phyloP scores from a whole-genome alignment of 116 monocot genomes.

The Trichopus zeylanicus region DNA sequence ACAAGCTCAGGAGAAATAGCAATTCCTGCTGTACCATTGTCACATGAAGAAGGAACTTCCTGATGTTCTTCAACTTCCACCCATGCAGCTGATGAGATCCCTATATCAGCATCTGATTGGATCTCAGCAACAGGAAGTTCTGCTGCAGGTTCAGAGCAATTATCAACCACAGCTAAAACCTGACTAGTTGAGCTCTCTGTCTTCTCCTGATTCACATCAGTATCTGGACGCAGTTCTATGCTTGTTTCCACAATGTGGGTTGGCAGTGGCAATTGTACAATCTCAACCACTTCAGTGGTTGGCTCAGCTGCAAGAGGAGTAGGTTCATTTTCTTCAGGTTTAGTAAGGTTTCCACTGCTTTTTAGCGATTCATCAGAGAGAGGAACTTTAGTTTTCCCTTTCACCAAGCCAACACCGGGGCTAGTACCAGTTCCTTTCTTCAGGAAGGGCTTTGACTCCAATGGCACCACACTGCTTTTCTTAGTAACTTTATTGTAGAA shows the following conservation, averaged over 20 bases:
- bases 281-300: slow-evolving; percentile 20
- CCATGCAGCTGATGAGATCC: slow-evolving; percentile 92
- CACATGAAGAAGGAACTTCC: slow-evolving; percentile 26
- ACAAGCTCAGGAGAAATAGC: slow-evolving; percentile 24
- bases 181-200: slow-evolving; percentile 21
- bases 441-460: slow-evolving; percentile 79
- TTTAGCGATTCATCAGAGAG: slow-evolving; percentile 44
- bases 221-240: slow-evolving; percentile 20
- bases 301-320: slow-evolving; percentile 14
- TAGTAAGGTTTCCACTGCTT: slow-evolving; percentile 28
- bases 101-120: slow-evolving; percentile 45
- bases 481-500: slow-evolving; percentile 75
- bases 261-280: slow-evolving; percentile 8
- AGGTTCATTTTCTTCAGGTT: slow-evolving; percentile 35
- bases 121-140: slow-evolving; percentile 36
- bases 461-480: slow-evolving; percentile 85
- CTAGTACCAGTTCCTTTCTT: slow-evolving; percentile 55
- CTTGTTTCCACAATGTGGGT: slow-evolving; percentile 22
- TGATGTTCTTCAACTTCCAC: slow-evolving; percentile 59
- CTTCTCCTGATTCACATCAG: slow-evolving; percentile 23
- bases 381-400: slow-evolving; percentile 33
- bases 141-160: slow-evolving; percentile 5
- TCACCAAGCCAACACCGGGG: slow-evolving; percentile 14
- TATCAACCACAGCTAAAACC: slow-evolving; percentile 17
- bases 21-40: slow-evolving; percentile 19